A percentile compares a stretch with the other conserved stretches of the same genome.
These are phyloP conservation scores for Debaryomyces sp. DNA, from an alignment of 1,139 yeast genomes.

Conservation along the genomic window DNA sequence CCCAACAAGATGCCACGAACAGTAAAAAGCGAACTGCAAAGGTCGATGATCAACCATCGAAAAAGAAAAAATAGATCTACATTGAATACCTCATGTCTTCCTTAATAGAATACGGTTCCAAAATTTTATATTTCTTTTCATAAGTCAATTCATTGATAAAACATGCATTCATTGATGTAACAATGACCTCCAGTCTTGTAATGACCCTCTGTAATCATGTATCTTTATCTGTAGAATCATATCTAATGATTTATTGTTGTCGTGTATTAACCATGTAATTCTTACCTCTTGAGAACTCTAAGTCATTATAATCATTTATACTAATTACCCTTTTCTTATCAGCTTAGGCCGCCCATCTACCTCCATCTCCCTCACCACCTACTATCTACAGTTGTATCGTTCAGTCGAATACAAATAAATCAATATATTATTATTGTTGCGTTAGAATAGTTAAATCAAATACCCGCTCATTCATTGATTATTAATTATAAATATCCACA, in stretches of 20 bases:
- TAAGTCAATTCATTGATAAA: neutral
- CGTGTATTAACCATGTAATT: neutral
- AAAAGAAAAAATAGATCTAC: slow-evolving; percentile 3
- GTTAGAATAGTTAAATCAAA: slow-evolving; percentile 4
- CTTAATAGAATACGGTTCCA: neutral
- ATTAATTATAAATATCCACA: slow-evolving; percentile 7
- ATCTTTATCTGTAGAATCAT: neutral
- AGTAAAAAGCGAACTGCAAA: neutral
- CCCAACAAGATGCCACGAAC: neutral
- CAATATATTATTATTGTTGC: slow-evolving; percentile 2
- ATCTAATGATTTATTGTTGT: neutral
- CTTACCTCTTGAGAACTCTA: neutral
- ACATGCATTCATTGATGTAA: neutral
- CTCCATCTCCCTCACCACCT: neutral
- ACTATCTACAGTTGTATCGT: slow-evolving; percentile 14
- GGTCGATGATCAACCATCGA: neutral
- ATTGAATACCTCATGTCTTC: neutral
- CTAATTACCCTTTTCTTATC: neutral
- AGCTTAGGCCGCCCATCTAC: slow-evolving; percentile 4
- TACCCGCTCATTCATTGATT: slow-evolving; percentile 6
- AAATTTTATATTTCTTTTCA: neutral
- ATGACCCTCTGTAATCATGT: neutral
- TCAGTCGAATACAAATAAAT: slow-evolving; percentile 13
- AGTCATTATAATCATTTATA: neutral
- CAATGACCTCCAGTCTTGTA: neutral